These are phyloP conservation scores for Nicotiana undulata DNA, from an alignment of 257 asterid species.

Conservation along the genomic window DNA sequence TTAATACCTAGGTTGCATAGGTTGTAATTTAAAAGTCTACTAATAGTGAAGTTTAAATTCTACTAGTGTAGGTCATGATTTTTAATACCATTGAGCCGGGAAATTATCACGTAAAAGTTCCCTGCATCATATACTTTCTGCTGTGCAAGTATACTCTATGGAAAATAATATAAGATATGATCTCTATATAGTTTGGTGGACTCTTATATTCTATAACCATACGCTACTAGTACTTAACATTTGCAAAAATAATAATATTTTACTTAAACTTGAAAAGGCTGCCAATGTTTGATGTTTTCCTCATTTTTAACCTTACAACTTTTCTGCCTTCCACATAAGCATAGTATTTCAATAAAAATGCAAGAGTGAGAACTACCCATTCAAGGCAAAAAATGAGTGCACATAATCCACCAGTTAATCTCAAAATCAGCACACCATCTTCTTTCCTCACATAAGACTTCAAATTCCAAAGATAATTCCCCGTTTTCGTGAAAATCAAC, in stretches of 20 bases:
- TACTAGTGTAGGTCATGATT: too few relatives aligned
- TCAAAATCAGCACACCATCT: constrained; percentile 65
- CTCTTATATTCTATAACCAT: too few relatives aligned
- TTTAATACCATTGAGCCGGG: too few relatives aligned
- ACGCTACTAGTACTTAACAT: neutral
- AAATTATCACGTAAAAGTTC: too few relatives aligned
- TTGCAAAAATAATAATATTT: neutral
- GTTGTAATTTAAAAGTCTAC: too few relatives aligned
- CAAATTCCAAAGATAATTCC: constrained; percentile 59
- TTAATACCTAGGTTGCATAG: too few relatives aligned
- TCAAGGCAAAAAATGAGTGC: constrained; percentile 63
- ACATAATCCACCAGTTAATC: constrained; percentile 68
- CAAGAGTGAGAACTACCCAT: constrained; percentile 77
- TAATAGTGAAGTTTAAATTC: too few relatives aligned
- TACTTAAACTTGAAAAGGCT: constrained; percentile 61
- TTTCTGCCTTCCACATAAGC: constrained; percentile 48
- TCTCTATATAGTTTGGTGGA: too few relatives aligned
- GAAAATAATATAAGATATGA: too few relatives aligned
- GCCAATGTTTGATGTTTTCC: constrained; percentile 72
- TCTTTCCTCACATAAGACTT: constrained; percentile 81
- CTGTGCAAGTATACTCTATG: too few relatives aligned
- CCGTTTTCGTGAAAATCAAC: constrained; percentile 65
- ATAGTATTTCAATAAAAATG: constrained; percentile 69
- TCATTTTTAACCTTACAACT: constrained; percentile 39
- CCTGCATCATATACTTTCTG: too few relatives aligned